Evolutionary conservation across 768 basidiomycete genomes (phyloP), one percentile per base, ranked within the genome.

Genomic region (Kwoniella europaea): DNA sequence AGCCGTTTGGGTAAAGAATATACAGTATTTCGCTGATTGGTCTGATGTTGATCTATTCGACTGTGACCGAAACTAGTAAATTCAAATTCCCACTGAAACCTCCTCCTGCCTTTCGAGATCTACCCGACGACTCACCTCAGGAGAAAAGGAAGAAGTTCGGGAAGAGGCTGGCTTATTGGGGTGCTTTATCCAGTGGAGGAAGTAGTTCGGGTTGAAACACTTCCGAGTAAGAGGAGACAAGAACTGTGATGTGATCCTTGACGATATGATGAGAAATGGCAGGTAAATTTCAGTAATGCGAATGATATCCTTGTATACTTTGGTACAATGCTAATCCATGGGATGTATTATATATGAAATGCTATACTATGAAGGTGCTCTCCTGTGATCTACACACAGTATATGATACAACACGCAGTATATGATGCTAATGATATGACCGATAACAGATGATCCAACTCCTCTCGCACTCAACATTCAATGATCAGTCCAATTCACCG

Each of bases 401-500:
- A 27, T 27, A 52, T 52, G 50, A 52, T 52, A 52, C 16, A 15
- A 16, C 50, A 16, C 50, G 50, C 20, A 5, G 15, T 15, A 20
- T 52, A 52, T 16, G 20, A 52, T 52, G 15, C 50, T 52, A 52
- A 52, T 16, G 50, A 35, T 35, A 35, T 35, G 50, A 20, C 20
- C 50, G 50, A 52, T 15, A 15, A 16, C 50, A 16, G 20, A 20
- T 52, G 3, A 16, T 52, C 50, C 20, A 15, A 61, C 41, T 61
- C 10, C 41, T 4, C 58, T 12, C 18, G 10, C 35, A 60, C 24
- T 60, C 24, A 18, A 16, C 5, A 9, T 24, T 10, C 41, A 54
- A 55, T 50, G 29, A 43, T 35, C 43, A 54, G 29, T 75, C 74
- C 24, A 68, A 46, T 52, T 76, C 74, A 22, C 74, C 74, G 62